Base-by-base conservation (phyloP, 1,284 basidiomycete genomes). In the Irpex lacteus region DNA sequence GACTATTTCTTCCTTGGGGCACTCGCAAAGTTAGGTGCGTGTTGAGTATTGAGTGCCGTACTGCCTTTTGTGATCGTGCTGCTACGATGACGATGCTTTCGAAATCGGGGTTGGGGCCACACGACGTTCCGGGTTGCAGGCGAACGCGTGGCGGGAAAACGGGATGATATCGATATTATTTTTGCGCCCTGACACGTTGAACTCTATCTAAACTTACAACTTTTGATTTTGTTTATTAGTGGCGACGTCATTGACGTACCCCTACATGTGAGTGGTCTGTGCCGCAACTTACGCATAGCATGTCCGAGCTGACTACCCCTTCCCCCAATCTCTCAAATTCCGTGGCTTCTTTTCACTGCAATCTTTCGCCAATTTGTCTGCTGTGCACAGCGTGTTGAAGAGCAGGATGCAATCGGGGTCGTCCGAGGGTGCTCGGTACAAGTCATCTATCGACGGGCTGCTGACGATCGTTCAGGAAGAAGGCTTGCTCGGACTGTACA, bases 1-100 rank as follows among this genome's bases (percentile, higher is more conserved):
- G 96, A 98, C 74, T 91, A 94, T 76, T 97, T 98, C 78, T 74
- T 96, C 68, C 83, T 98, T 34, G 95, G 95, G 7, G 89, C 95
- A 1, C 74, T 97, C 61, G 95, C 92, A 53, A 97, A 96, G 73
- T 83, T 96, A 6, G 83, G 91, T 92, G 71, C 55, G 84, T 76
- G 6, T 26, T 26, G 26, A 26, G 26, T 26, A 26, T 26, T 26
- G 26, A 26, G 26, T 26, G 26, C 26, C 3, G 26, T 26, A 26
- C 26, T 26, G 40, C 40, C 55, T 18, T 19, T 56, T 34, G 26
- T 26, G 26, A 26, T 26, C 26, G 3, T 26, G 26, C 26, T 26
- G 26, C 26, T 26, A 26, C 26, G 26, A 26, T 26, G 26, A 26
- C 26, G 26, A 26, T 26, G 4, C 26, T 26, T 26, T 26, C 26